Evolutionary conservation across 2,329 filamentous ascomycete species (phyloP), one percentile per base, ranked within the genome.

Genomic region (Curvularia verruculosa): DNA sequence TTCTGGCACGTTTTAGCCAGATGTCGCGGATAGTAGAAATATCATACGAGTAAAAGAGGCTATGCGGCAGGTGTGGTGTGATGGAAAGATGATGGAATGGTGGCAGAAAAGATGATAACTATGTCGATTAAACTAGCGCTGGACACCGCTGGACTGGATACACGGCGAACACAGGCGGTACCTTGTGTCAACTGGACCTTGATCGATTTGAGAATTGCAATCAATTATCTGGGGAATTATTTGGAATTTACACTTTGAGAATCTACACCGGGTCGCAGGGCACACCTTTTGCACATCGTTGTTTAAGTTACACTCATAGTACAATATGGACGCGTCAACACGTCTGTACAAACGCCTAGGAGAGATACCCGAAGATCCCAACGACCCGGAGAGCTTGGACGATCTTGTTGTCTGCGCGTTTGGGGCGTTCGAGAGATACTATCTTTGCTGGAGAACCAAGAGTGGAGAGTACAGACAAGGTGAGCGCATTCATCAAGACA

Each of bases 371-470:
- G 62, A 70, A 23, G 65, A 75, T 24, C 65, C 71, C 1, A 51
- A 57, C 7, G 66, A 74, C 41, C 67, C 71, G 1, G 71, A 75
- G 24, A 69, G 79, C 65, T 43, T 78, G 49, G 63, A 75, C 19
- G 75, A 77, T 49, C 60, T 77, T 8, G 54, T 78, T 2, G 72
- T 77, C 4, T 76, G 75, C 52, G 76, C 75, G 1, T 75, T 77
- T 49, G 76, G 75, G 0, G 75, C 75, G 0, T 78, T 78, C 36
- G 76, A 77, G 41, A 64, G 74, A 44, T 77, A 77, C 52, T 78
- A 77, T 46, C 65, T 78, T 7, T 77, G 75, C 51, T 78, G 75
- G 76, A 76, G 71, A 55, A 77, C 70, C 18, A 65, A 62, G 37
- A 61, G 63, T 18, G 75, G 76, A 7, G 63, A 72, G 26, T 77